Percentiles rank a stretch among this genome's conserved stretches.
These are phyloP conservation scores for Yarrowia sp. DNA, from an alignment of 805 yeast genomes.

Conservation along the genomic window DNA sequence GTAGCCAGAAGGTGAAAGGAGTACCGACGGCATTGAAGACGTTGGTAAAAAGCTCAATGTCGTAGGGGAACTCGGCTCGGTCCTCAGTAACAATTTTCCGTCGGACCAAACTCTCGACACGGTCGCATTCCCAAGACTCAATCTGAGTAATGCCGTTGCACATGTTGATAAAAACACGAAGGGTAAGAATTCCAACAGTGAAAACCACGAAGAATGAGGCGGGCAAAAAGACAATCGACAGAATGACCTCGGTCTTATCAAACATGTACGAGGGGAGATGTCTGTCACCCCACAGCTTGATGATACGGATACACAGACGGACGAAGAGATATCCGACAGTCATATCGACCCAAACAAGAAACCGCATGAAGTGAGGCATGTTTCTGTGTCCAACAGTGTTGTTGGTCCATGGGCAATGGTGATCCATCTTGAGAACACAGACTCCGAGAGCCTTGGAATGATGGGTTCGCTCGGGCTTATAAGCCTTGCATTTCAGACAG, in stretches of 20 bases:
- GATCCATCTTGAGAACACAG: constrained; percentile 89
- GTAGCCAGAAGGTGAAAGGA: constrained; percentile 58
- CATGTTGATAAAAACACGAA: constrained; percentile 57
- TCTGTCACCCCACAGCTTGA: constrained; percentile 40
- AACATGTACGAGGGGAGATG: constrained; percentile 53
- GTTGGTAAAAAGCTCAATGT: constrained; percentile 59
- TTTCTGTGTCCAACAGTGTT: constrained; percentile 83
- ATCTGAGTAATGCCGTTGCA: constrained; percentile 78
- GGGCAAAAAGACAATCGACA: constrained; percentile 54
- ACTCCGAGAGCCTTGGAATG: constrained; percentile 67
- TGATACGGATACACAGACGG: constrained; percentile 44
- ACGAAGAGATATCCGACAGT: constrained; percentile 41
- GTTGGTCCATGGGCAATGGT: constrained; percentile 90
- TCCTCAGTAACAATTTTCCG: constrained; percentile 31
- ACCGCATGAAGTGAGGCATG: constrained; percentile 75
- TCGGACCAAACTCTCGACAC: constrained; percentile 64
- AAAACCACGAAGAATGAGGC: constrained; percentile 56
- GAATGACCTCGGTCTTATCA: constrained; percentile 49
- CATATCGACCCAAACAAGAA: constrained; percentile 57
- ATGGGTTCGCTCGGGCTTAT: constrained; percentile 80
- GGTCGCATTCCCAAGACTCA: constrained; percentile 87
- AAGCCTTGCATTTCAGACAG: constrained; percentile 67
- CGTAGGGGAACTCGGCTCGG: constrained; percentile 70
- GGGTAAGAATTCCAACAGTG: constrained; percentile 55
- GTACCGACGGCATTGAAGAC: constrained; percentile 53